phyloP scores from a whole-genome alignment of 1,284 basidiomycete species.

The Ceratobasidium sp. region DNA sequence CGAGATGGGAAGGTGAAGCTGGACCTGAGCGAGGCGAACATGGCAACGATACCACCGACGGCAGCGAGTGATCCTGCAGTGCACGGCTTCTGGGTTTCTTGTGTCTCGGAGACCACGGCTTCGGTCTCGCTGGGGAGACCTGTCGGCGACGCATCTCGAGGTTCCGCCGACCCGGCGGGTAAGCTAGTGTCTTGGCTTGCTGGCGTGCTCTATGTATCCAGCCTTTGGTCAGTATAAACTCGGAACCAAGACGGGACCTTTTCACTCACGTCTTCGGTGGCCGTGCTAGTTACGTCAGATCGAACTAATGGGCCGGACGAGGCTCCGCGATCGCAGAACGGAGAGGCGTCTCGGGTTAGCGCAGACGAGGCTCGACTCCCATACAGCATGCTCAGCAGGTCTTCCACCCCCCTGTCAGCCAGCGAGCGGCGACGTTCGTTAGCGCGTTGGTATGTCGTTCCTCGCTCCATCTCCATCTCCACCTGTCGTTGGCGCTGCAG shows the following conservation, averaged over 20 bases:
- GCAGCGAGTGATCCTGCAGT: slow-evolving; percentile 38
- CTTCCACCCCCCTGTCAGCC: neutral
- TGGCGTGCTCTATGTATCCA: neutral
- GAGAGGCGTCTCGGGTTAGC: neutral
- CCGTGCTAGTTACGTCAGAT: neutral
- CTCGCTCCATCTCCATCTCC: neutral
- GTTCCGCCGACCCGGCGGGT: neutral
- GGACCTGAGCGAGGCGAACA: slow-evolving; percentile 41
- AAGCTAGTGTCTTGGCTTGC: neutral
- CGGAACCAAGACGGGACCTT: neutral
- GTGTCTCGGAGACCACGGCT: neutral
- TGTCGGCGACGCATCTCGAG: neutral
- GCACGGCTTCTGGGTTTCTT: neutral
- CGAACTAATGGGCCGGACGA: neutral
- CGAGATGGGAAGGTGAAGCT: slow-evolving; percentile 46
- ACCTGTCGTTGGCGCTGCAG: slow-evolving; percentile 17
- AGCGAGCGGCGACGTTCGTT: neutral
- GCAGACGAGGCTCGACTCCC: neutral
- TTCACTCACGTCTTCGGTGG: neutral
- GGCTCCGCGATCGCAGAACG: neutral
- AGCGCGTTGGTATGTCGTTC: neutral
- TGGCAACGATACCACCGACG: slow-evolving; percentile 38
- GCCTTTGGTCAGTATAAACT: neutral
- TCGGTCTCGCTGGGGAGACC: neutral
- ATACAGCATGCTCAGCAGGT: slow-evolving; percentile 3